A percentile compares a stretch with the other conserved stretches of the same genome.
Conservation (phyloP, 805 yeast genomes). For the Zygotorulaspora florentina region DNA sequence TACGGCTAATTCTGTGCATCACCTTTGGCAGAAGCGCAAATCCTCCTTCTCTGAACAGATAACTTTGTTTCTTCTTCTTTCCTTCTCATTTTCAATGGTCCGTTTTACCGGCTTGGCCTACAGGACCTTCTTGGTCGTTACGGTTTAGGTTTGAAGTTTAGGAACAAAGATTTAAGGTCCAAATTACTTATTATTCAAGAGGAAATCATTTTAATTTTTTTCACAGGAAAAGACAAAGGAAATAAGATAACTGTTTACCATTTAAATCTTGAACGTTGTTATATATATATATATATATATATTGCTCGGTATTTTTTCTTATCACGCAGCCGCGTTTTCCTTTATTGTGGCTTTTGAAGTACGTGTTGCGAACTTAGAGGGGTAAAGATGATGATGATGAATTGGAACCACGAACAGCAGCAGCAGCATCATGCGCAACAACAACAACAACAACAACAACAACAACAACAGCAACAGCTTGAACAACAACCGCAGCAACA, state of each 20-base stretch:
- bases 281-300: constrained; percentile 1
- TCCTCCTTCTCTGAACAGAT: background rate
- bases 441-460: constrained; percentile 5
- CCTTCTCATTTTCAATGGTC: background rate
- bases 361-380: background rate
- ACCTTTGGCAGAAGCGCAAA: background rate
- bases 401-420: constrained; percentile 1
- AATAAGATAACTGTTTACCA: background rate
- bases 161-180: constrained; percentile 1
- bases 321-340: background rate
- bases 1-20: background rate
- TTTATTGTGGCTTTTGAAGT: background rate
- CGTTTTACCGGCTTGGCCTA: background rate
- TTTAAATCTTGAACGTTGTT: background rate
- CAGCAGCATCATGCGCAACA: constrained; percentile 6
- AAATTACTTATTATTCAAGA: background rate
- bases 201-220: background rate
- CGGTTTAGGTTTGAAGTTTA: background rate
- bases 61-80: background rate
- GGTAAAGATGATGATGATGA: background rate
- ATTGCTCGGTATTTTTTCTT: background rate
- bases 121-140: background rate
- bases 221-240: constrained; percentile 1
- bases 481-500: constrained; percentile 7
- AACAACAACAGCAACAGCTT: constrained; percentile 2